phyloP scores from a whole-genome alignment of 768 basidiomycete species.

The Scleroderma bovista region DNA sequence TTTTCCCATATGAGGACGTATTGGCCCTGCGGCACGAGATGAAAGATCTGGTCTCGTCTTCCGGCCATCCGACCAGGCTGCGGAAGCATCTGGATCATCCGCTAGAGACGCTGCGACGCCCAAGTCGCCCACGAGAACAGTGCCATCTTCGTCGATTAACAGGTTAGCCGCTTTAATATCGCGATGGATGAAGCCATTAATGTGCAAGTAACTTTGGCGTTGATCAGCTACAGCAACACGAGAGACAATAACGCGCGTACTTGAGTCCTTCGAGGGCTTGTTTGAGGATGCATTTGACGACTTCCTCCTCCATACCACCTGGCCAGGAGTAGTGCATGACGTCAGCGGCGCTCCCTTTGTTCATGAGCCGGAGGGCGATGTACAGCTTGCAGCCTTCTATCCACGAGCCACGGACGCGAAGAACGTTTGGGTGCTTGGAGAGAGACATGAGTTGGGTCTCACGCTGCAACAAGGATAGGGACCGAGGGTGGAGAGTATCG shows the following conservation, averaged over 20 bases:
- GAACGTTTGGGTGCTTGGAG: conserved; percentile 88
- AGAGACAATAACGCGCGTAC: conserved; percentile 40
- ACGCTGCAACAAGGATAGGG: conserved; percentile 68
- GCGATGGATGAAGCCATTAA: conserved; percentile 87
- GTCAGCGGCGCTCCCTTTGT: conserved; percentile 80
- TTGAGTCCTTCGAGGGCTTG: conserved; percentile 88
- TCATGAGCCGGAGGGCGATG: conserved; percentile 88
- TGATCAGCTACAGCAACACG: not conserved
- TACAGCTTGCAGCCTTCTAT: conserved; percentile 75
- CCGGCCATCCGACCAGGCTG: conserved; percentile 18
- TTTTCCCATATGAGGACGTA: conserved; percentile 56
- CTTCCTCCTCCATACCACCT: conserved; percentile 89
- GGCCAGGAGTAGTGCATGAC: conserved; percentile 82
- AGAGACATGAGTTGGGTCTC: conserved; percentile 92
- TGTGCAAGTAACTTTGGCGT: conserved; percentile 66
- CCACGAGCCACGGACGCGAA: conserved; percentile 90
- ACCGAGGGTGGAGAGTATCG: conserved; percentile 65
- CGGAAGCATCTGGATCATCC: conserved; percentile 50
- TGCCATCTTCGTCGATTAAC: conserved; percentile 85
- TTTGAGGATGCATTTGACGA: conserved; percentile 74
- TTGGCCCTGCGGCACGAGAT: conserved; percentile 1
- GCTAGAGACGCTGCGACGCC: conserved; percentile 85
- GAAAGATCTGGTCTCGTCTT: conserved; percentile 33
- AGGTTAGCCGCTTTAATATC: conserved; percentile 94
- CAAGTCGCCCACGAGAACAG: conserved; percentile 86